Percentiles rank a stretch among this genome's conserved stretches.
phyloP scores from a whole-genome alignment of 306 rosid species.

The Trichosanthes cucumerina region DNA sequence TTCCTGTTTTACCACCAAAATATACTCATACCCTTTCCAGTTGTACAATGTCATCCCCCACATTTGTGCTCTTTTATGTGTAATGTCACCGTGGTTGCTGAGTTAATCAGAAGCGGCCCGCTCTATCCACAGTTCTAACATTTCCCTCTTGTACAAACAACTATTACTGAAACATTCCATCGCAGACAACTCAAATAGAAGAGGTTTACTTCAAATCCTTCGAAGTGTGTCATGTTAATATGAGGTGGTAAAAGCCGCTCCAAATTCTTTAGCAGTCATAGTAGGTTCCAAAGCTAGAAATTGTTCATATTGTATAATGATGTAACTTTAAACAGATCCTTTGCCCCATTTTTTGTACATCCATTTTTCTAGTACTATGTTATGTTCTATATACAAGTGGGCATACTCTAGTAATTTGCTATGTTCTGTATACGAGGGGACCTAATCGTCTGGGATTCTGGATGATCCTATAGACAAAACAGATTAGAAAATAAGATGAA shows the following conservation, averaged over 20 bases:
- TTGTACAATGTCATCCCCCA: neutral
- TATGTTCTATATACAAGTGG: neutral
- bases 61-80: neutral
- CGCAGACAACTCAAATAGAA: neutral
- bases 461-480: neutral
- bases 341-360: neutral
- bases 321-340: neutral
- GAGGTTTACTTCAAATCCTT: neutral
- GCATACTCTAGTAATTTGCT: neutral
- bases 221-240: neutral
- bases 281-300: neutral
- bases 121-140: neutral
- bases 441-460: neutral
- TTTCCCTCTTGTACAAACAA: slow-evolving; percentile 1
- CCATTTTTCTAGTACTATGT: neutral
- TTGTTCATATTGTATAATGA: neutral
- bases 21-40: neutral
- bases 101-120: neutral
- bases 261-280: neutral
- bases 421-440: neutral
- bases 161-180: neutral
- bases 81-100: neutral
- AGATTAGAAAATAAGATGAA: neutral
- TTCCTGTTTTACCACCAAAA: neutral
- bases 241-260: neutral